Conservation (phyloP, 2,329 filamentous ascomycete species). For the Drechslerella dactyloides region DNA sequence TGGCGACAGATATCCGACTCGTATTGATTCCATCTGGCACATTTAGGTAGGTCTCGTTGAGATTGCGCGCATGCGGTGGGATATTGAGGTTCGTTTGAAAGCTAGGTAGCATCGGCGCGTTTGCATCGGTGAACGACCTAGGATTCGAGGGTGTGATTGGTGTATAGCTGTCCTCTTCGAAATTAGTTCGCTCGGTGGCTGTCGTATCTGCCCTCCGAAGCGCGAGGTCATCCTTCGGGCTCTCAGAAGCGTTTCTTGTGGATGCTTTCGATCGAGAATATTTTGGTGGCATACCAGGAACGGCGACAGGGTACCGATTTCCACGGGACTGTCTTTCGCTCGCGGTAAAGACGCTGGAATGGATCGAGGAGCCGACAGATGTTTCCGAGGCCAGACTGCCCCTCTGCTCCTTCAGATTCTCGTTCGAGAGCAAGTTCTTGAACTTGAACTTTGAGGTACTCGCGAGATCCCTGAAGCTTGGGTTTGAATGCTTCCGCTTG, state of each 20-base stretch:
- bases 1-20: conserved; percentile 28
- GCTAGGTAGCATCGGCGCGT: conserved; percentile 15
- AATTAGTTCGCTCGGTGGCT: conserved; percentile 33
- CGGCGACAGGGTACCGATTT: conserved; percentile 43
- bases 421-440: conserved; percentile 42
- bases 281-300: conserved; percentile 12
- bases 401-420: conserved; percentile 37
- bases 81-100: conserved; percentile 27
- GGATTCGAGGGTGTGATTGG: conserved; percentile 41
- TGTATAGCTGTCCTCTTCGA: conserved; percentile 38
- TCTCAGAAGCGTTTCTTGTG: conserved; percentile 20
- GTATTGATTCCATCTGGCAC: conserved; percentile 17
- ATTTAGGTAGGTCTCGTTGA: conserved; percentile 41
- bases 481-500: conserved; percentile 47
- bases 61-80: conserved; percentile 20
- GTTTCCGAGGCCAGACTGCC: conserved; percentile 41
- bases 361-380: conserved; percentile 42
- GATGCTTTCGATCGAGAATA: conserved; percentile 25
- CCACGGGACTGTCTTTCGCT: conserved; percentile 45
- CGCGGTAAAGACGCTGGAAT: conserved; percentile 38
- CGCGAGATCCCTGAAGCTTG: conserved; percentile 44
- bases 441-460: conserved; percentile 42
- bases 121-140: conserved; percentile 28
- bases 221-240: conserved; percentile 26
- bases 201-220: conserved; percentile 32